Percentiles rank a stretch among this genome's conserved stretches.
Conservation (phyloP, 1,284 basidiomycete species). For the Puccinia novopanici region DNA sequence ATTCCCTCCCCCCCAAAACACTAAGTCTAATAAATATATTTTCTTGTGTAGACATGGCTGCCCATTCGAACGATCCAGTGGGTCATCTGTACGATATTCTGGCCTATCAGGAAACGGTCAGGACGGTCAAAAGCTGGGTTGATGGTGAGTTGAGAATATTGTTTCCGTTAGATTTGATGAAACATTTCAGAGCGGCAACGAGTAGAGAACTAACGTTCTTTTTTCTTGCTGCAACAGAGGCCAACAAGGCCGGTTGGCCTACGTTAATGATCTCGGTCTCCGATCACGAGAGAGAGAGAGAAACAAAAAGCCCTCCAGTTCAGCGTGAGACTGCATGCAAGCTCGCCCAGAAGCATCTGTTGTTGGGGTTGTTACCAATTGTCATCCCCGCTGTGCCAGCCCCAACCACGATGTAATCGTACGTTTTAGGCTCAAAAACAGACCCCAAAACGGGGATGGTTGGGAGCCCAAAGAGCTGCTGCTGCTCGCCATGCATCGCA, state of each 20-base stretch:
- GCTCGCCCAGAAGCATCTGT: neutral
- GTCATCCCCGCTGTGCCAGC: constrained; percentile 43
- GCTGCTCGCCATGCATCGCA: neutral
- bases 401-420: constrained; percentile 40
- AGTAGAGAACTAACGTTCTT: neutral
- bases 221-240: constrained; percentile 23
- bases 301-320: neutral
- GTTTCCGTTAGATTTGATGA: neutral
- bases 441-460: constrained; percentile 24
- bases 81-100: constrained; percentile 59
- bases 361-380: constrained; percentile 20
- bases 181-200: neutral
- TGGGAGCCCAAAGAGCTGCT: constrained; percentile 7
- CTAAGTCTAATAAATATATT: neutral
- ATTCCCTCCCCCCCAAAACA: neutral
- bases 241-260: constrained; percentile 56
- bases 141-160: constrained; percentile 45
- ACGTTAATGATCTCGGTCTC: constrained; percentile 59
- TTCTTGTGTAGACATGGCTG: constrained; percentile 53
- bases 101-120: constrained; percentile 59
- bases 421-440: constrained; percentile 22
- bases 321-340: neutral
- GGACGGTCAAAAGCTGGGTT: constrained; percentile 57
- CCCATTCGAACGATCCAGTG: constrained; percentile 57
- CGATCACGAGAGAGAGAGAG: constrained; percentile 62